Base-by-base conservation (phyloP, 78 protist genomes). In the Tieghemostelium lacteum region DNA sequence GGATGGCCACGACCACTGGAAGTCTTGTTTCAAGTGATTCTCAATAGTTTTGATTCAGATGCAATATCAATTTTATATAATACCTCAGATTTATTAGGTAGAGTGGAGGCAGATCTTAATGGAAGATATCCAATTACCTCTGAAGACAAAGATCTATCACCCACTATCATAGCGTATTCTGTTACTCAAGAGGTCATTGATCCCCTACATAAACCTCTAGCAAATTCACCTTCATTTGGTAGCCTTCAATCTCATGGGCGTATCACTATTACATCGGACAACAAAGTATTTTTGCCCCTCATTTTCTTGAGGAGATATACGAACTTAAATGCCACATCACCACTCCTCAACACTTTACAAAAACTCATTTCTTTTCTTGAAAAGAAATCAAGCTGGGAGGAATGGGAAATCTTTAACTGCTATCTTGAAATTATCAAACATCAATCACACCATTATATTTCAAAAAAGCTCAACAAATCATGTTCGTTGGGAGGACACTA, bases 1-100 rank as follows among this genome's bases (percentile, higher is more conserved):
- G 63, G 63, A 57, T 57, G 63, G 63, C 63, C 63, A 57, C 19
- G 63, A 19, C 29, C 17, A 5, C 8, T 57, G 34, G 63, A 57
- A 5, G 14, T 57, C 10, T 57, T 57, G 6, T 57, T 57, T n/a
- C 6, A 57, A 19, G 29, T 5, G 8, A 57, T 16, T 57, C 29
- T 19, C 17, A 19, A 19, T 7, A 6, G 14, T 19, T 16, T n/a
- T 57, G 7, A 19, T 5, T 19, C 6, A n/a, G 52, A 45, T 10
- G 10, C 6, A 10, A n/a, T n/a, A n/a, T n/a, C n/a, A n/a, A n/a
- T n/a, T n/a, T n/a, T n/a, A n/a, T n/a, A n/a, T n/a, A 14, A 6
- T 14, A 57, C 63, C 8, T 19, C 63, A 6, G 7, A 7, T 16
- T 16, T 57, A 6, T 16, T 57, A 57, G 63, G 14, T 19, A 5